These are phyloP conservation scores for Diplodia intermedia DNA, from an alignment of 2,329 filamentous ascomycete species.

Conservation along the genomic window DNA sequence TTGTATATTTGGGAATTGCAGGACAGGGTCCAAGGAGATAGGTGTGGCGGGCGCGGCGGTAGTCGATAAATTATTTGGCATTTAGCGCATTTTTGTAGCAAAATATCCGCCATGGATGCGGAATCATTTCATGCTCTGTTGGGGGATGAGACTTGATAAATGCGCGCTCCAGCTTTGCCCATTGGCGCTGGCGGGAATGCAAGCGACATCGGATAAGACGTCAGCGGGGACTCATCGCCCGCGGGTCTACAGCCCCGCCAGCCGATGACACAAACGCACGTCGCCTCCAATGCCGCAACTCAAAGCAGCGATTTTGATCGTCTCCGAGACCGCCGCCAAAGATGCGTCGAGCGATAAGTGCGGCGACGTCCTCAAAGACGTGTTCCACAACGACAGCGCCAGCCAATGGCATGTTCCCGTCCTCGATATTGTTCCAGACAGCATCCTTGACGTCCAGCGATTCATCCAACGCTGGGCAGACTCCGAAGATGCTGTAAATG, in stretches of 20 bases:
- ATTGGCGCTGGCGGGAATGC: background rate
- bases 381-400: conserved; percentile 71
- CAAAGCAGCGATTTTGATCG: conserved; percentile 78
- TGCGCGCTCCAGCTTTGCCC: background rate
- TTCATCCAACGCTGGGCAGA: conserved; percentile 78
- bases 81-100: conserved; percentile 29
- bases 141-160: background rate
- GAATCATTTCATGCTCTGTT: conserved; percentile 6
- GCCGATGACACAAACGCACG: conserved; percentile 25
- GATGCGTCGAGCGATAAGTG: conserved; percentile 82
- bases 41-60: background rate
- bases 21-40: background rate
- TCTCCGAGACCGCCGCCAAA: conserved; percentile 87
- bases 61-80: conserved; percentile 14
- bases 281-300: conserved; percentile 50
- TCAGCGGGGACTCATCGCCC: background rate
- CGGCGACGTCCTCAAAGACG: conserved; percentile 68
- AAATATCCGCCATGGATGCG: conserved; percentile 27
- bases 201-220: conserved; percentile 10
- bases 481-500: conserved; percentile 65
- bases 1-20: conserved; percentile 21
- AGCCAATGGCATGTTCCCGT: conserved; percentile 74
- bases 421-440: conserved; percentile 80
- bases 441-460: conserved; percentile 74
- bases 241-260: conserved; percentile 2